These are phyloP conservation scores for Sutorius australiensis DNA, from an alignment of 768 basidiomycete species.

Conservation along the genomic window DNA sequence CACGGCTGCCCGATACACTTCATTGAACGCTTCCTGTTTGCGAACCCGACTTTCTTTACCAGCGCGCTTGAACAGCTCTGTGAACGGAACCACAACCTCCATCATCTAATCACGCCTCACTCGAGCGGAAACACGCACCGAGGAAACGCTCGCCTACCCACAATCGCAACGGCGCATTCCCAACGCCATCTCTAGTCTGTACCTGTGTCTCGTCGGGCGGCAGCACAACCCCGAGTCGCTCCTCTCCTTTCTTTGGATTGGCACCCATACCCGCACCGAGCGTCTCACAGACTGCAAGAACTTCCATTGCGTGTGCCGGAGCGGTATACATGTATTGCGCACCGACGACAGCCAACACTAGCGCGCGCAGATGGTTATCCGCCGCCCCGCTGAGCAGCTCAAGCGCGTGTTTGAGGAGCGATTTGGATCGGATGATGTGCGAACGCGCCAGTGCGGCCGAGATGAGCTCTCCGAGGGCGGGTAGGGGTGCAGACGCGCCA, in stretches of 20 bases:
- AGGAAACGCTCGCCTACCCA: slow-evolving; percentile 72
- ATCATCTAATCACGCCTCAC: background rate
- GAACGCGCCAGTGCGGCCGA: slow-evolving; percentile 19
- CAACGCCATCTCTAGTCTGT: slow-evolving; percentile 36
- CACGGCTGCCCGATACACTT: slow-evolving; percentile 23
- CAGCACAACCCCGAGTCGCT: background rate
- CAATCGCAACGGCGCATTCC: slow-evolving; percentile 61
- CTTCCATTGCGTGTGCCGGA: slow-evolving; percentile 60
- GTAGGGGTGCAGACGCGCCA: slow-evolving; percentile 17
- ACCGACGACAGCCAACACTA: slow-evolving; percentile 63
- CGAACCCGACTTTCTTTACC: slow-evolving; percentile 47
- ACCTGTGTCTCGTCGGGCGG: slow-evolving; percentile 1
- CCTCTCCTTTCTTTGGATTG: slow-evolving; percentile 21
- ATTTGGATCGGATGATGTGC: slow-evolving; percentile 30
- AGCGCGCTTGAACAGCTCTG: slow-evolving; percentile 57
- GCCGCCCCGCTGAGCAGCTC: slow-evolving; percentile 52
- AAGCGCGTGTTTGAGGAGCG: slow-evolving; percentile 56
- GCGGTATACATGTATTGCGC: slow-evolving; percentile 72
- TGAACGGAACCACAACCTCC: background rate
- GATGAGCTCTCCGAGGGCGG: slow-evolving; percentile 13
- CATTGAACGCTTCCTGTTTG: slow-evolving; percentile 48
- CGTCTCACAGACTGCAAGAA: slow-evolving; percentile 65
- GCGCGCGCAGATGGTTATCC: slow-evolving; percentile 71
- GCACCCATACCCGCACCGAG: slow-evolving; percentile 67
- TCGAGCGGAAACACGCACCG: slow-evolving; percentile 37